These are phyloP conservation scores for Gryganskiella cystojenkinii DNA, from an alignment of 192 early-diverging fungal genomes.

Conservation along the genomic window DNA sequence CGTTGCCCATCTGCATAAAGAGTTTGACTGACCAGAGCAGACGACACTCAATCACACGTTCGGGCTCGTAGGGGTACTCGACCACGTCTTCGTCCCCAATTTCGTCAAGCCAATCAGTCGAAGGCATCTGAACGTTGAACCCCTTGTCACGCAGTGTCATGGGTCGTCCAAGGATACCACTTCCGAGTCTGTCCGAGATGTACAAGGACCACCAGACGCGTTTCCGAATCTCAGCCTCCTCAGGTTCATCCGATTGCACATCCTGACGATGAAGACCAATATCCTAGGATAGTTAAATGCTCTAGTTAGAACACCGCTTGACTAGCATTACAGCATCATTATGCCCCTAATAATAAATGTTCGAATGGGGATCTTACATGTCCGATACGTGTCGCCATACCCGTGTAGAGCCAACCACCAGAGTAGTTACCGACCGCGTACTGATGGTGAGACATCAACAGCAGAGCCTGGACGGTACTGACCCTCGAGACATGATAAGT, in stretches of 20 bases:
- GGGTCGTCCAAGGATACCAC: conserved; percentile 25
- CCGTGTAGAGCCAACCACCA: conserved; percentile 75
- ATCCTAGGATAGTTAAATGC: conserved; percentile 2
- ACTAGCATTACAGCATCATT: too few relatives aligned
- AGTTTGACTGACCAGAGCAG: conserved; percentile 26
- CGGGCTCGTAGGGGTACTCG: conserved; percentile 27
- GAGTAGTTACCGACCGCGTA: conserved; percentile 71
- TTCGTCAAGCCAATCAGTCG: conserved; percentile 24
- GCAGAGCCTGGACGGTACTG: conserved; percentile 71
- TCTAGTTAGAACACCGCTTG: background rate
- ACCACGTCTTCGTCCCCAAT: conserved; percentile 19
- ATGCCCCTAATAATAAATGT: background rate
- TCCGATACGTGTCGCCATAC: conserved; percentile 60
- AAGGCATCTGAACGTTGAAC: conserved; percentile 29
- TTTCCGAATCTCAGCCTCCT: conserved; percentile 29
- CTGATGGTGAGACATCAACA: conserved; percentile 74
- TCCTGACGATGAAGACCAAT: conserved; percentile 38
- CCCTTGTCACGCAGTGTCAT: conserved; percentile 20
- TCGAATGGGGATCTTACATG: conserved; percentile 32
- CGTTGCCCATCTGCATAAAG: conserved; percentile 27
- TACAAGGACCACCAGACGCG: conserved; percentile 35
- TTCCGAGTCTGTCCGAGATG: conserved; percentile 20
- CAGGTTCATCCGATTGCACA: conserved; percentile 12
- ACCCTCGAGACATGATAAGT: conserved; percentile 67
- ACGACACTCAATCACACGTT: conserved; percentile 25